A percentile compares a stretch with the other conserved stretches of the same genome.
Evolutionary conservation across 768 basidiomycete genomes (phyloP).

Genomic region (Russula virescens): DNA sequence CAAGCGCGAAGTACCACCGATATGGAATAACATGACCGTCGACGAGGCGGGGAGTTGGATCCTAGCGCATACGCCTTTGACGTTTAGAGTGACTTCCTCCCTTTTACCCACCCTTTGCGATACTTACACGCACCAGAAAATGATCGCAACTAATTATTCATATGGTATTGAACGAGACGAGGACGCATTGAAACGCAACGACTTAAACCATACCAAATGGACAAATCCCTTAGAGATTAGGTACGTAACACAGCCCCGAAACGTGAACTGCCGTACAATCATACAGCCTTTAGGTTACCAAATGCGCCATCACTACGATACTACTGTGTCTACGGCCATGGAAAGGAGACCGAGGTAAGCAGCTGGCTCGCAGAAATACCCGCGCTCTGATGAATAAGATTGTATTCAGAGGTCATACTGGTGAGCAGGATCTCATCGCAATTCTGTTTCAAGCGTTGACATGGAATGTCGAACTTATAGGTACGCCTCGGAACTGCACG

Average conservation of each 20-base stretch:
- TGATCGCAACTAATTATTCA: constrained; percentile 81
- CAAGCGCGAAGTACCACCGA: constrained; percentile 15
- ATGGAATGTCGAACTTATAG: constrained; percentile 31
- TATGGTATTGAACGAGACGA: constrained; percentile 82
- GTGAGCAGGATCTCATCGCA: constrained; percentile 33
- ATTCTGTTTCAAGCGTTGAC: not conserved
- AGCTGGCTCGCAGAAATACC: constrained; percentile 10
- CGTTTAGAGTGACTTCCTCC: constrained; percentile 59
- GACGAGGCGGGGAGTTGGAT: constrained; percentile 74
- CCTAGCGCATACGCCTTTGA: constrained; percentile 68
- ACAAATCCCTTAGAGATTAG: constrained; percentile 82
- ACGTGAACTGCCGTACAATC: not conserved
- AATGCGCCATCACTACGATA: constrained; percentile 88
- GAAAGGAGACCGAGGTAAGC: constrained; percentile 87
- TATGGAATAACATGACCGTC: constrained; percentile 65
- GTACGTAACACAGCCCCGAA: constrained; percentile 26
- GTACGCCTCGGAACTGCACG: constrained; percentile 69
- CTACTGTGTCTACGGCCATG: constrained; percentile 90
- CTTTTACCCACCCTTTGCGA: not conserved
- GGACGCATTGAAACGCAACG: constrained; percentile 54
- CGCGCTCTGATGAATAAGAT: not conserved
- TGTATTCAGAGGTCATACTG: constrained; percentile 71
- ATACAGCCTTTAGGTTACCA: constrained; percentile 54
- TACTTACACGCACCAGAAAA: constrained; percentile 45
- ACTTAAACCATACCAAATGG: constrained; percentile 80